Evolutionary conservation across 768 basidiomycete species (phyloP), one percentile per base, ranked within the genome.

Genomic region (Naganishia vishniacii): DNA sequence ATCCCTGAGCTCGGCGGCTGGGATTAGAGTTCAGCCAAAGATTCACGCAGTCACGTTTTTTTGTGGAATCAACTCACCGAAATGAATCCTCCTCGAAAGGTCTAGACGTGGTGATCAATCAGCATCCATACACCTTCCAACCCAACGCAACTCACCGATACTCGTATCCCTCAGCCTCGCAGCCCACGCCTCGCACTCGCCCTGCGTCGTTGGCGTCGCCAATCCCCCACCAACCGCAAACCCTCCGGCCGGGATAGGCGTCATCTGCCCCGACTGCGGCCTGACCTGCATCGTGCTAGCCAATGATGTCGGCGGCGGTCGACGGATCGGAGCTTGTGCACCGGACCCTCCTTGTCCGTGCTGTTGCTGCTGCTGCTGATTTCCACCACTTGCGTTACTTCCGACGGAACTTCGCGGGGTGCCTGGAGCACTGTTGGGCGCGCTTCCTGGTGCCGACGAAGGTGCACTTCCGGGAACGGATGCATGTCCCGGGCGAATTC

Each of bases 171-270:
- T 32, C 47, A 78, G 58, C 46, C 71, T 70, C 15, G 69, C 68
- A 3, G 72, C 75, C 51, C 75, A 61, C 3, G 62, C 66, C 63
- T 78, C 77, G 61, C 75, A 78, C 45, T 78, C 77, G 16, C 67
- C 62, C 26, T 63, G 59, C 4, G 67, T 74, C 53, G 62, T 69
- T n/a, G 74, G 74, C 23, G 53, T 56, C 37, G 53, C 53, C 53
- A 56, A 56, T 20, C 74, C 74, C 44, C 61, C 70, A 16, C 63
- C 59, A 13, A 56, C 53, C 8, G 20, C 9, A 26, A 56, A 37
- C 32, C 53, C 53, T 12, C 34, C 23, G 20, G 29, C 31, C 37
- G 32, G 16, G 7, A 12, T 40, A n/a, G 53, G 32, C 13, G 53
- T 25, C 53, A 40, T 40, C 23, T 56, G 53, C 11, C 53, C 53